Evolutionary conservation across 441 rosid species (phyloP), one percentile per base, ranked within the genome.

Genomic region (Sinapis alba): DNA sequence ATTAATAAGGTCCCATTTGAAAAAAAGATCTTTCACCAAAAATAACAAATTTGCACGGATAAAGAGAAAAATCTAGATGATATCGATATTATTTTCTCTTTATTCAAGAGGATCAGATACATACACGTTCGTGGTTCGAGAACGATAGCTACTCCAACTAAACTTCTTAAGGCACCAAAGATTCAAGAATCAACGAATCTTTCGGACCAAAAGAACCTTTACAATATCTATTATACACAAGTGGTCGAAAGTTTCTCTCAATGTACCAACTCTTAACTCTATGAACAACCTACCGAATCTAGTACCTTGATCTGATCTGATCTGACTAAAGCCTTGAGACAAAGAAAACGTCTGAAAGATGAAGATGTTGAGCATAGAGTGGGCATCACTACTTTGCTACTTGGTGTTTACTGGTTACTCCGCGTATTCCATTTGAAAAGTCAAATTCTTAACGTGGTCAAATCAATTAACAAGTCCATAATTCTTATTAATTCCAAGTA

Each of bases 71-170:
- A 16, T 50, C 56, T 50, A 50, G 56, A 18, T 6, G 53, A 45
- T 47, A 47, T 47, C 18, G 21, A 47, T 19, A 51, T 51, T 19
- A 51, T 51, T 47, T 51, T 18, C 12, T 51, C 20, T 28, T 54
- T 28, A 43, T 64, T 30, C 24, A 23, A 65, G 80, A 77, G 80
- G 80, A 30, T 65, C 12, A 64, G 6, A 77, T 59, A 26, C 76
- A 34, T 32, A 68, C 80, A 77, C 80, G 80, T 72, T 78, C 11
- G 53, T 67, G 80, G 63, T 72, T 60, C 68, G 56, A 77, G 57
- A 71, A 58, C 65, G 68, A 65, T 59, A 50, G 68, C 72, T 32
- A 71, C 68, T 71, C 12, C 27, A 45, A 23, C 24, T 45, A 51
- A 51, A 51, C 58, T 51, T 19, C 58, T 3, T 4, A 10, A 19